These are phyloP conservation scores for Deakozyma indianensis DNA, from an alignment of 805 yeast genomes.

Conservation along the genomic window DNA sequence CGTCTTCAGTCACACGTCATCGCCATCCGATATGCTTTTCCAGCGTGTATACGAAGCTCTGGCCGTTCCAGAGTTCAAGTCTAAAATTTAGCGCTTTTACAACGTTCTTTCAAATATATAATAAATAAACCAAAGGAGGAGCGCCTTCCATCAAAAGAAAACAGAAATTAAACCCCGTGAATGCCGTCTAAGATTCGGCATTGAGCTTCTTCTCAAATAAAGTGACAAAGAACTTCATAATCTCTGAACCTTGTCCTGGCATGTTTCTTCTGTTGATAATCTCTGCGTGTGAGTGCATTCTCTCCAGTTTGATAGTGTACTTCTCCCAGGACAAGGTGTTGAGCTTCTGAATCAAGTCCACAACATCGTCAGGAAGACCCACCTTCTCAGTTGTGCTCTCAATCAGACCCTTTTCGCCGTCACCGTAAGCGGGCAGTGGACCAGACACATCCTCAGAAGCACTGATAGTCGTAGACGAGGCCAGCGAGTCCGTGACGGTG, in stretches of 20 bases:
- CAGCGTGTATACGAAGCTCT: constrained; percentile 42
- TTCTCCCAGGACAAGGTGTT: constrained; percentile 63
- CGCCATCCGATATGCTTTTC: constrained; percentile 44
- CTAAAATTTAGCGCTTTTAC: constrained; percentile 12
- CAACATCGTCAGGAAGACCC: constrained; percentile 23
- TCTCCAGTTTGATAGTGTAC: constrained; percentile 54
- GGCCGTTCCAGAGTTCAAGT: constrained; percentile 36
- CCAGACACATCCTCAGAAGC: background rate
- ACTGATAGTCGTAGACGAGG: background rate
- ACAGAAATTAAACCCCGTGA: background rate
- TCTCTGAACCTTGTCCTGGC: constrained; percentile 16
- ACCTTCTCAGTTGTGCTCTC: constrained; percentile 9
- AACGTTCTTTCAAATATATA: background rate
- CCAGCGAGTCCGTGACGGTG: background rate
- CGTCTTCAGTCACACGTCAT: constrained; percentile 23
- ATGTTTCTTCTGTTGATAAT: constrained; percentile 49
- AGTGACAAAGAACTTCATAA: constrained; percentile 13
- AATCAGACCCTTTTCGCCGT: constrained; percentile 6
- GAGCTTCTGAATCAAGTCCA: constrained; percentile 34
- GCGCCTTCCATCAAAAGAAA: background rate
- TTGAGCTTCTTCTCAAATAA: background rate
- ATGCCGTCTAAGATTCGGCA: background rate
- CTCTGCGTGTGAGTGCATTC: constrained; percentile 74
- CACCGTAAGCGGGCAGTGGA: constrained; percentile 2
- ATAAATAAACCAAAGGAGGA: too few relatives aligned